These are phyloP conservation scores for Waltergamsia citrina DNA, from an alignment of 2,329 filamentous ascomycete species.

Conservation along the genomic window DNA sequence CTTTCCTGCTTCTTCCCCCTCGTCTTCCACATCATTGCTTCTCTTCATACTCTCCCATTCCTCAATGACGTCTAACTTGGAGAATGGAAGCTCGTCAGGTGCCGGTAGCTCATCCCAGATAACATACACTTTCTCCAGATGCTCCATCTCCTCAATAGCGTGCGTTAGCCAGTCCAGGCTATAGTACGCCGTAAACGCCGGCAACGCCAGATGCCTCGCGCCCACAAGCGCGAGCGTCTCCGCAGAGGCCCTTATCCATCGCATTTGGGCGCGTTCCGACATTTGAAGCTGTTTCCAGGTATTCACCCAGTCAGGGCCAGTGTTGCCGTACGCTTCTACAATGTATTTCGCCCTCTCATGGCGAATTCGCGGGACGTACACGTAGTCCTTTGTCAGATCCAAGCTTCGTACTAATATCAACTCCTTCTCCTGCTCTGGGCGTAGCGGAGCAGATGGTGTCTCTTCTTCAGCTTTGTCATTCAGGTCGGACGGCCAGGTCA, in stretches of 20 bases:
- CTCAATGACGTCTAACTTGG: neutral
- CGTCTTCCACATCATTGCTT: neutral
- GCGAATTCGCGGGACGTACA: too few species aligned
- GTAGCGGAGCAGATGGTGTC: too few species aligned
- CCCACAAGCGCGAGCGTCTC: neutral
- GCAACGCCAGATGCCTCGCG: slow-evolving; percentile 12
- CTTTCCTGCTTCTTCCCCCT: too few species aligned
- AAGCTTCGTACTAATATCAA: too few species aligned
- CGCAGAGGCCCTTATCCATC: neutral
- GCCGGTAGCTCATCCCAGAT: slow-evolving; percentile 14
- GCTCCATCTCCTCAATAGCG: slow-evolving; percentile 8
- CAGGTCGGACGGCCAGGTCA: too few species aligned
- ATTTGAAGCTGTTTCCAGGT: too few species aligned
- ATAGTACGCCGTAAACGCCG: slow-evolving; percentile 15
- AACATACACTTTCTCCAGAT: slow-evolving; percentile 10
- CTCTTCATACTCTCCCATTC: neutral
- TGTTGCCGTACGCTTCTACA: too few species aligned
- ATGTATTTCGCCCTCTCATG: too few species aligned
- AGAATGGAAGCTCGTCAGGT: neutral
- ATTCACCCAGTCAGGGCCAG: too few species aligned
- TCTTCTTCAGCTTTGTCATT: too few species aligned
- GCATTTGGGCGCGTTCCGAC: neutral
- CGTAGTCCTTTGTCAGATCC: too few species aligned
- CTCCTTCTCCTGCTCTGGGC: too few species aligned
- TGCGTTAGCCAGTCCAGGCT: slow-evolving; percentile 8